Percentiles rank a stretch among this genome's conserved stretches.
Conservation (phyloP, 1,284 basidiomycete genomes). For the Heliocybe sulcata region DNA sequence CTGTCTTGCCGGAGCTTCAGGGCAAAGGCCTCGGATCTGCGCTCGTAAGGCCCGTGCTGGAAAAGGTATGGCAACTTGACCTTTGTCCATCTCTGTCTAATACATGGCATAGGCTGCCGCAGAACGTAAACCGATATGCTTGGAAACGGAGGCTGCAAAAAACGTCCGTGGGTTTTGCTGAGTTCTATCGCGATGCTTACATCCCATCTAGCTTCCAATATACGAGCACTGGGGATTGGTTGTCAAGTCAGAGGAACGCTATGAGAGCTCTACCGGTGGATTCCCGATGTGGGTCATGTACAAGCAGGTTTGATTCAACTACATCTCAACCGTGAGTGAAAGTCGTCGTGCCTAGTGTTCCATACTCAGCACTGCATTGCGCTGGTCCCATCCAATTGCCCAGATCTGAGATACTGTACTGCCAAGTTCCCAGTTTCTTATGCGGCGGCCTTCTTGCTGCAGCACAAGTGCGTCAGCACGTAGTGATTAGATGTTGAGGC, state of each 20-base stretch:
- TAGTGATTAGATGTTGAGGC: too few species aligned
- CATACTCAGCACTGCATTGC: too few species aligned
- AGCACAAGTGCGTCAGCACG: too few species aligned
- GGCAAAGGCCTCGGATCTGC: conserved; percentile 8
- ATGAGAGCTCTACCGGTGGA: background rate
- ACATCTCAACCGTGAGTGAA: too few species aligned
- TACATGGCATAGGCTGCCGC: background rate
- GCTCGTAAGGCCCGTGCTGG: conserved; percentile 7
- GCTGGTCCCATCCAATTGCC: too few species aligned
- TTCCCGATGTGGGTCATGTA: background rate
- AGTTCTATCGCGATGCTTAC: background rate
- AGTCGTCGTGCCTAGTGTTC: too few species aligned
- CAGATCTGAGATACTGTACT: too few species aligned
- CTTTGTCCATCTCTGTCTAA: background rate
- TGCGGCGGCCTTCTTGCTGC: too few species aligned
- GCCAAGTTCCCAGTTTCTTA: too few species aligned
- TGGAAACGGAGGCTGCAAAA: background rate
- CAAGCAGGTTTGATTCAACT: background rate
- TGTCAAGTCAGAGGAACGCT: background rate
- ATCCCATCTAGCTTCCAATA: background rate
- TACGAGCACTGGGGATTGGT: background rate
- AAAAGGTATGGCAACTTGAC: background rate
- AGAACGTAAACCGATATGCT: background rate
- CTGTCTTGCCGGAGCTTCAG: conserved; percentile 9
- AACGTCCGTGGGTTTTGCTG: background rate